Conservation (phyloP, 495 filamentous ascomycete species). For the Cercophora newfieldiana region DNA sequence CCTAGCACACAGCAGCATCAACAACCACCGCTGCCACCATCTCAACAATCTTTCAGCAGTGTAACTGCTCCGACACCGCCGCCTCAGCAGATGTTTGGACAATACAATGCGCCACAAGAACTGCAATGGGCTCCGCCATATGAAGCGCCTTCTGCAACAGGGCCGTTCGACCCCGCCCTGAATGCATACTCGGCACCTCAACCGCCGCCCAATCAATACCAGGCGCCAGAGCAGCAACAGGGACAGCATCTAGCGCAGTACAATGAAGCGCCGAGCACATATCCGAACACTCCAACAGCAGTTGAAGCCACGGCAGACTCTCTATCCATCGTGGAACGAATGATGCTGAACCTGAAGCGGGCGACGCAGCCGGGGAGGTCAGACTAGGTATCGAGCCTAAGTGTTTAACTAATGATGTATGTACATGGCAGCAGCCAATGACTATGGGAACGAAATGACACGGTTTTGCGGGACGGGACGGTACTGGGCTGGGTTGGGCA, state of each 20-base stretch:
- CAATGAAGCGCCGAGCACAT: neutral
- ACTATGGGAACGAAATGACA: neutral
- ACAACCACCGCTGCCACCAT: neutral
- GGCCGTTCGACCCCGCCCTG: neutral
- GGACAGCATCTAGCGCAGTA: neutral
- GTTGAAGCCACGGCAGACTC: constrained; percentile 39
- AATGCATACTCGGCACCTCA: neutral
- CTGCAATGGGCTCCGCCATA: neutral
- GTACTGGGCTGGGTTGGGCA: neutral
- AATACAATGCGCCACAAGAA: neutral
- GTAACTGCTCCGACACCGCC: neutral
- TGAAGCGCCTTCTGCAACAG: neutral
- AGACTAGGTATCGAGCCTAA: neutral
- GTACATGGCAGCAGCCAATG: neutral
- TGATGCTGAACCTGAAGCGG: constrained; percentile 45
- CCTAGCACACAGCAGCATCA: neutral
- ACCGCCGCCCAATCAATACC: neutral
- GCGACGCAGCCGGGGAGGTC: constrained; percentile 26
- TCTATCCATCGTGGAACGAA: constrained; percentile 50
- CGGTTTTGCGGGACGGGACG: neutral
- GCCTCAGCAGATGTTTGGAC: neutral
- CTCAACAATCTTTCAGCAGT: neutral
- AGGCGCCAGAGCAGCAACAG: neutral
- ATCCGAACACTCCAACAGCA: neutral
- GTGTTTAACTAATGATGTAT: constrained; percentile 2